Evolutionary conservation across 2,329 filamentous ascomycete genomes (phyloP).

Genomic region (Dryadomyces sulphureus): DNA sequence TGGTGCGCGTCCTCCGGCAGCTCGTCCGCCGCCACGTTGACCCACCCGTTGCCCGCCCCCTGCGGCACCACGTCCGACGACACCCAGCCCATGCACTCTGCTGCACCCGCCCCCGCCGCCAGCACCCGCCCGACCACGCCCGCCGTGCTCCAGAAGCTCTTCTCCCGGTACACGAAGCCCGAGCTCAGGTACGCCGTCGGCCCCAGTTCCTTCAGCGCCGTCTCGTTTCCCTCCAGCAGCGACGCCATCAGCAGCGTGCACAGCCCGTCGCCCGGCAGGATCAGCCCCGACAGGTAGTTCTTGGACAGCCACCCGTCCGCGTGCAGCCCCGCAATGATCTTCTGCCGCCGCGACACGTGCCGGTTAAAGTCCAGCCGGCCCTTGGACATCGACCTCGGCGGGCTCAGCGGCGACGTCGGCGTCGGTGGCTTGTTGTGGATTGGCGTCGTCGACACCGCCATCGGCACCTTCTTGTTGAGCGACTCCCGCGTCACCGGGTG

Average conservation of each 20-base stretch:
- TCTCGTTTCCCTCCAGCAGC: conserved; percentile 47
- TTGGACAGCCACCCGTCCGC: conserved; percentile 52
- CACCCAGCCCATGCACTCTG: conserved; percentile 55
- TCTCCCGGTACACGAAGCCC: conserved; percentile 47
- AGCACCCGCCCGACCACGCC: conserved; percentile 52
- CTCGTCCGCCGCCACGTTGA: conserved; percentile 41
- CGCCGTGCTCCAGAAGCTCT: conserved; percentile 55
- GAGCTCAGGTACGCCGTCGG: conserved; percentile 47
- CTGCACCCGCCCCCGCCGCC: conserved; percentile 44
- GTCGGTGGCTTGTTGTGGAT: not conserved
- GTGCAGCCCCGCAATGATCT: conserved; percentile 42
- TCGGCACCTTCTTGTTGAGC: conserved; percentile 23
- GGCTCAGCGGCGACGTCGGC: not conserved
- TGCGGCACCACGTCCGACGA: conserved; percentile 43
- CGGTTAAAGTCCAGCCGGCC: conserved; percentile 13
- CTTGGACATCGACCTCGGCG: conserved; percentile 7
- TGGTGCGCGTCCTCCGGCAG: conserved; percentile 21
- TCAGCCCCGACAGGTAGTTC: conserved; percentile 50
- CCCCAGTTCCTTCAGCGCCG: conserved; percentile 42
- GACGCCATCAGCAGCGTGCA: conserved; percentile 52
- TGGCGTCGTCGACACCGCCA: conserved; percentile 10
- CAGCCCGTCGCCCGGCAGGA: conserved; percentile 48
- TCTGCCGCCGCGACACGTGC: conserved; percentile 30
- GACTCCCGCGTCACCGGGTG: conserved; percentile 12
- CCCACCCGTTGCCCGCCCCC: conserved; percentile 39